Base-by-base conservation (phyloP, 257 asterid genomes). In the Gentiana dahurica region DNA sequence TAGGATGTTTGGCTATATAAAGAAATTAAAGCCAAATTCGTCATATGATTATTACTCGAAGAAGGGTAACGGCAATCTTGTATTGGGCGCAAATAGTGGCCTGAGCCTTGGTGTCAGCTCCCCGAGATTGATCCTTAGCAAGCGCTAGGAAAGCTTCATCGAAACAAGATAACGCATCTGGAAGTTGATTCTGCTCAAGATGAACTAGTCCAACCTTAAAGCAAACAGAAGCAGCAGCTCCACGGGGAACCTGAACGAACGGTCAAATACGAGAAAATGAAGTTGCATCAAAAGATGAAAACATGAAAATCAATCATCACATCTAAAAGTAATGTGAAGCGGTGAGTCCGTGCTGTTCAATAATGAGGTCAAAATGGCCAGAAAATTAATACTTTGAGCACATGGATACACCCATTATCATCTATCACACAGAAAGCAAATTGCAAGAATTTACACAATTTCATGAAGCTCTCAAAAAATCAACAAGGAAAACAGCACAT, bases 71-170 rank as follows among this genome's bases (percentile, higher is more conserved):
- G 4, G 97, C 97, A 65, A 88, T 88, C 82, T 92, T 92, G 79
- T 92, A 92, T 64, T 92, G 99, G 65, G 99, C 99, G 73, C 97
- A 88, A 65, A 92, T 92, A 51, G 99, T 92, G 73, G 97, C 99
- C 76, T 92, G 99, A n/a, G 99, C 97, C 68, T 88, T 92, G 59
- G 83, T 85, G 73, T 88, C 99, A 66, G 84, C 97, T 75, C 94
- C 99, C 55, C 99, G 99, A 63, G 99, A 92, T 66, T 88, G 97
- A 76, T 92, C 99, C 78, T 92, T 92, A 55, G 99, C 99, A 68
- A 92, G 72, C 54, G 98, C 97, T 54, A 92, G 79, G 89, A 92
- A 92, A 72, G 87, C 90, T 73, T 92, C 98, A 56, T 92, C 98
- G 41, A 88, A 92, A 73, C 98, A 92, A 65, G 98, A 92, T 65